Evolutionary conservation across 1,284 basidiomycete species (phyloP), one percentile per base, ranked within the genome.

Genomic region (Marasmius tenuissimus): DNA sequence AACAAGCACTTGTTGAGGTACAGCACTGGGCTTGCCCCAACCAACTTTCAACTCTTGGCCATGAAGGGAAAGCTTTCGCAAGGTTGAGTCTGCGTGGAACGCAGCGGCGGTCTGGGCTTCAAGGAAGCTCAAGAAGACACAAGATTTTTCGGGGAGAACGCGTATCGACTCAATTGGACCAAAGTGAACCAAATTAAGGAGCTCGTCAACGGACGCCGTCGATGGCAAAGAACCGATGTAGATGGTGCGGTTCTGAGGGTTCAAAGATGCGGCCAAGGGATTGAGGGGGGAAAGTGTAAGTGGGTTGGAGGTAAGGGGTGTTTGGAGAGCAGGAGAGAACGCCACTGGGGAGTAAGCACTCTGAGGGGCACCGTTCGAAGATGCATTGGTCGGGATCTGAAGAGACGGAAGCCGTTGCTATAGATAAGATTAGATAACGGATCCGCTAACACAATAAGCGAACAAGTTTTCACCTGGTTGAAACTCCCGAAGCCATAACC

Each of bases 61-160:
- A 71, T 96, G 95, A 5, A 98, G 81, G 8, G 91, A 80, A 61
- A 97, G 79, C 75, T 96, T 97, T 80, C 97, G 95, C 75, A 97
- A 90, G 39, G 91, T 89, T 0, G 96, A 95, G 70, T 97, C 96
- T 52, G 95, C 94, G 71, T 96, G 93, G 84, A 98, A 98, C 0
- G 94, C 94, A 0, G 93, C 92, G 9, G 96, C 94, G 1, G 93
- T 97, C 22, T 87, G 83, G 33, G 91, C 91, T 64, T 98, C 95
- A 54, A 98, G 85, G 87, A 97, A 98, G 12, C 96, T 98, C 66
- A 99, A 87, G 83, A 99, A 99, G 60, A 97, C 96, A 73, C 97
- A 98, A 12, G 91, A 94, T 77, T 98, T 98, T 75, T 98, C 97
- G 47, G 96, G 94, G n/a, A 98, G 85, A 42, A 99, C 91, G 57